Conservation (phyloP, 352 stramenopile genomes). For the Pythium phragmitis region DNA sequence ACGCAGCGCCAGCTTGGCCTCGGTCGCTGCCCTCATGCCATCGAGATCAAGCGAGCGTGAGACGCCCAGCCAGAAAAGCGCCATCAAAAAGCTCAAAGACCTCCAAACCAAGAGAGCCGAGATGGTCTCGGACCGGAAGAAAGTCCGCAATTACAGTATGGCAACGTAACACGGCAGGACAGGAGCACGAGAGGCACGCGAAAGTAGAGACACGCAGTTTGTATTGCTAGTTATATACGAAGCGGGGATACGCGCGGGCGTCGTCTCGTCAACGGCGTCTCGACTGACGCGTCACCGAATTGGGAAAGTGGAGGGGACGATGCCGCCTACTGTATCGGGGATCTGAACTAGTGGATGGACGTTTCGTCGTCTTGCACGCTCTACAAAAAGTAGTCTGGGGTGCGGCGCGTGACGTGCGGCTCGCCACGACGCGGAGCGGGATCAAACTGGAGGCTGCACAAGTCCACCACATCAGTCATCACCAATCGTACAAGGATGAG, state of each 20-base stretch:
- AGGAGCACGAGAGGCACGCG: neutral
- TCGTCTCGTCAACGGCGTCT: neutral
- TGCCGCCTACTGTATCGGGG: too few species aligned
- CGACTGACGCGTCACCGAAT: too few species aligned
- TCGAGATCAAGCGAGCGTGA: slow-evolving; percentile 48
- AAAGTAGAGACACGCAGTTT: slow-evolving; percentile 4
- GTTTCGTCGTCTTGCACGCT: neutral
- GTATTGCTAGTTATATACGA: slow-evolving; percentile 29
- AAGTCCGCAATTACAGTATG: slow-evolving; percentile 81
- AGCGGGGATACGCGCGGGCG: too few species aligned
- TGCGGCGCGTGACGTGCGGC: slow-evolving; percentile 91
- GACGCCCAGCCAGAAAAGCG: slow-evolving; percentile 57
- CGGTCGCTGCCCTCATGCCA: slow-evolving; percentile 27
- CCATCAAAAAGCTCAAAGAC: slow-evolving; percentile 69
- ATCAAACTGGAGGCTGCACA: slow-evolving; percentile 92
- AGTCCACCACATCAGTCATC: slow-evolving; percentile 10
- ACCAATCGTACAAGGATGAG: neutral
- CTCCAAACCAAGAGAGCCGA: slow-evolving; percentile 69
- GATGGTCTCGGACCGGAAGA: slow-evolving; percentile 75
- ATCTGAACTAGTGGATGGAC: neutral
- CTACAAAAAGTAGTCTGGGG: slow-evolving; percentile 96
- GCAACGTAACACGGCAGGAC: slow-evolving; percentile 21
- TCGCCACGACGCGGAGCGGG: slow-evolving; percentile 92
- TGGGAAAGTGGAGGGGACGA: too few species aligned
- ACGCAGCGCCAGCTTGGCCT: slow-evolving; percentile 38